Evolutionary conservation across 225 moss, liverwort and hornwort species (phyloP), one percentile per base, ranked within the genome.

Genomic region (Sphagnum contortum): DNA sequence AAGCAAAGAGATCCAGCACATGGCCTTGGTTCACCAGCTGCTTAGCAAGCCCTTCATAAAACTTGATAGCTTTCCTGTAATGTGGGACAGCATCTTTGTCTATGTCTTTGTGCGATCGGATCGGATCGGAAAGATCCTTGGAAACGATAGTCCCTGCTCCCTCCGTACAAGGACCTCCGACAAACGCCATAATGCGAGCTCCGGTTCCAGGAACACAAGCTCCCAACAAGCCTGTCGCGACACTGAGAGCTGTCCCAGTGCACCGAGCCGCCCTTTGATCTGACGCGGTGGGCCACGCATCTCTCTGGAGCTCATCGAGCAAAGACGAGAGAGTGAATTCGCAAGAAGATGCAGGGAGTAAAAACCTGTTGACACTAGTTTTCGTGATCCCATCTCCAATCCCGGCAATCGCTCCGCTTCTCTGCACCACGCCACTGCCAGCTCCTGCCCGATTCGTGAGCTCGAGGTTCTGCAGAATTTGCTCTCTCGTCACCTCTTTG

Each of bases 171-270:
- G 96, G 96, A 12, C 96, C 96, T 7, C 96, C 96, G 12, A 98
- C 90, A 57, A 98, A 93, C 9, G 90, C 87, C 76, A 98, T 81
- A 64, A 98, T 98, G 64, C 96, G 84, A 76, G 96, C 96, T 67
- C 96, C 96, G 12, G 96, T 98, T 45, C 96, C 96, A 3, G 96
- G 96, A 66, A 98, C 93, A 65, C 96, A 98, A 45, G 96, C 87
- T 45, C 96, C 96, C 59, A 98, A 75, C 59, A 98, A 77, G 1
- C 92, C 92, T 68, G 93, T 81, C 29, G 96, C 93, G 55, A 98
- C 93, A 50, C 83, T 87, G 66, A 98, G 79, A 13, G 92, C 93
- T 14, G 85, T 93, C 65, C 96, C 92, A 47, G 96, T 91, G 76
- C 96, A 98, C 59, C 96, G 77, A 48, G 89, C 81, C 63, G 92